Evolutionary conservation across 805 yeast genomes (phyloP), one percentile per base, ranked within the genome.

Genomic region (Teunomyces lycoperdinae): DNA sequence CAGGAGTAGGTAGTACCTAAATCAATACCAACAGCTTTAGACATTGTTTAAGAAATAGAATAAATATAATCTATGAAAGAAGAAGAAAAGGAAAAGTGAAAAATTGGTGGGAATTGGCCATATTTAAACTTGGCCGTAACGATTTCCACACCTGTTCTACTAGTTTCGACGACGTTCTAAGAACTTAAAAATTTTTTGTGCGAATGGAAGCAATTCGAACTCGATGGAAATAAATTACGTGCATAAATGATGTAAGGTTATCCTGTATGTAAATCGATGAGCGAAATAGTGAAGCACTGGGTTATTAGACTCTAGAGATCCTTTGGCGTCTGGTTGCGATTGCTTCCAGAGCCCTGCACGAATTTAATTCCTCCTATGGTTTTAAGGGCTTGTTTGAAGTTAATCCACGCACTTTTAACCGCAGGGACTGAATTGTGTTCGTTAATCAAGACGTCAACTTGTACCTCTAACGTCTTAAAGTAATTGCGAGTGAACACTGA

Each of bases 401-500:
- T 54, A 44, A 64, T 51, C 78, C 78, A 73, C n/a, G 55, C 62
- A 36, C 67, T 60, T 58, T 66, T 71, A 29, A 61, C 63, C 2
- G 61, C 60, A 10, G 76, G 75, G 42, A 58, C 50, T 35, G 58
- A 57, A 5, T 58, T 47, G n/a, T 50, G 38, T 26, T 56, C 50
- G 58, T 60, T 63, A 45, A 70, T 66, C 13, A 56, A 42, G n/a
- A 58, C 58, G 47, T 72, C 76, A 46, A 68, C 53, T 46, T 57
- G 58, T 42, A 86, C 83, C 66, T 87, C 95, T 72, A 85, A 72
- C 45, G 76, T 72, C 70, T 85, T 82, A 62, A 89, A 73, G 29
- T 81, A 83, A 52, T 78, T 71, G 67, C 88, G 84, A 47, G 89
- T 85, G 70, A 82, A 83, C 28, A 80, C 72, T 3, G 94, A 85